Base-by-base conservation (phyloP, 495 filamentous ascomycete species). In the Aspergillus conjunctus region DNA sequence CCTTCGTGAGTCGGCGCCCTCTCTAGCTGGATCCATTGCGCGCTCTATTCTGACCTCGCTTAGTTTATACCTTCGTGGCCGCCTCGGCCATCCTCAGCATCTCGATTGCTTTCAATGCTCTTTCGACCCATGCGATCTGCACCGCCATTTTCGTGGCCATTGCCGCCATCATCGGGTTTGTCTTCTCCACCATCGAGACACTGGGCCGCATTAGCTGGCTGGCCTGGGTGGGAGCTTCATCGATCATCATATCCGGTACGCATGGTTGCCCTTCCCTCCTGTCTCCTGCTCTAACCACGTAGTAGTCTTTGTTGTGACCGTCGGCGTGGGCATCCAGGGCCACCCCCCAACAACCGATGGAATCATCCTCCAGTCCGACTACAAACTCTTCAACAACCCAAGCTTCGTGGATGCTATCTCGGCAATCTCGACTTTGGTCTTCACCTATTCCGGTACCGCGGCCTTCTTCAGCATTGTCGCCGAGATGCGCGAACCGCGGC, bases 381-480 rank as follows among this genome's bases (percentile, higher is more conserved):
- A 70, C 37, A 70, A 72, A 32, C 43, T 77, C 17, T 20, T 75
- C 50, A 34, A 50, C 52, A 68, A 51, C 39, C 65, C 74, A 3
- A 58, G 51, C 1, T 79, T 80, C 51, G 51, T 60, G 6, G 59
- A 73, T 14, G 75, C 65, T 12, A 71, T 90, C 57, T 79, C 86
- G 33, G 83, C 86, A 8, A 77, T 90, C 21, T 81, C 26, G 5
- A 2, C 26, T 5, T 5, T 26, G 26, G 5, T 87, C 52, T 88
- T 91, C 63, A 86, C 88, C 22, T 77, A 66, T 73, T 65, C 77
- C 17, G 89, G 83, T 62, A 88, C 76, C 64, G 86, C 82, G 52
- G 87, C 72, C 65, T 88, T 78, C 80, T 89, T 91, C 75, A 79
- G 77, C n/a, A 87, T 93, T 69, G 85, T 87, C 64, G 81, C 86